phyloP scores from a whole-genome alignment of 495 filamentous ascomycete genomes.

The Annulohypoxylon nitens region DNA sequence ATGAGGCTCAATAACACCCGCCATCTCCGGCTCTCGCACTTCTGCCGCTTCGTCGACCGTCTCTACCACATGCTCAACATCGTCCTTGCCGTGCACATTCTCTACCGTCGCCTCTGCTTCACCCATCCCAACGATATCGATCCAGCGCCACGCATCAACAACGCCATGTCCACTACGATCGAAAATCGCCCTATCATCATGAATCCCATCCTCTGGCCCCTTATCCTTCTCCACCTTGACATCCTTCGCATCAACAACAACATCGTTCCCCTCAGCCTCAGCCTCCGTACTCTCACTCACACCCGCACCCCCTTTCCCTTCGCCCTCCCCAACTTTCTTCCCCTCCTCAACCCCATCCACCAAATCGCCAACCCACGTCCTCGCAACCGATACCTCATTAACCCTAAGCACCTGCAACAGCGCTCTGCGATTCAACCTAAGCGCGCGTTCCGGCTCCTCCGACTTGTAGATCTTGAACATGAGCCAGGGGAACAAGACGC shows the following conservation, averaged over 20 bases:
- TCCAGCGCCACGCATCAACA: conserved; percentile 55
- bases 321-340: conserved; percentile 24
- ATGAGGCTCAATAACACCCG: conserved; percentile 56
- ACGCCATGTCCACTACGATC: conserved; percentile 46
- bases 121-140: conserved; percentile 61
- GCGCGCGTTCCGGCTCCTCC: conserved; percentile 70
- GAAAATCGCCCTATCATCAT: conserved; percentile 56
- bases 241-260: neutral
- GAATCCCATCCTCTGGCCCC: conserved; percentile 41
- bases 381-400: conserved; percentile 63
- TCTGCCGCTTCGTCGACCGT: conserved; percentile 41
- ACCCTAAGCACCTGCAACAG: conserved; percentile 70
- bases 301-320: conserved; percentile 14
- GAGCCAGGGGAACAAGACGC: conserved; percentile 78
- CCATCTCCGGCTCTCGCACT: conserved; percentile 56
- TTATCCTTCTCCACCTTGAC: conserved; percentile 4
- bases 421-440: conserved; percentile 74
- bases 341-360: conserved; percentile 52
- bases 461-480: conserved; percentile 69
- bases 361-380: conserved; percentile 64
- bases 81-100: conserved; percentile 41
- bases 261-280: conserved; percentile 18
- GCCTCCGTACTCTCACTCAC: conserved; percentile 14
- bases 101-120: conserved; percentile 2
- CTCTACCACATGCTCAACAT: conserved; percentile 10